Conservation (phyloP, 2,329 filamentous ascomycete genomes). For the Phialocephala sp. region DNA sequence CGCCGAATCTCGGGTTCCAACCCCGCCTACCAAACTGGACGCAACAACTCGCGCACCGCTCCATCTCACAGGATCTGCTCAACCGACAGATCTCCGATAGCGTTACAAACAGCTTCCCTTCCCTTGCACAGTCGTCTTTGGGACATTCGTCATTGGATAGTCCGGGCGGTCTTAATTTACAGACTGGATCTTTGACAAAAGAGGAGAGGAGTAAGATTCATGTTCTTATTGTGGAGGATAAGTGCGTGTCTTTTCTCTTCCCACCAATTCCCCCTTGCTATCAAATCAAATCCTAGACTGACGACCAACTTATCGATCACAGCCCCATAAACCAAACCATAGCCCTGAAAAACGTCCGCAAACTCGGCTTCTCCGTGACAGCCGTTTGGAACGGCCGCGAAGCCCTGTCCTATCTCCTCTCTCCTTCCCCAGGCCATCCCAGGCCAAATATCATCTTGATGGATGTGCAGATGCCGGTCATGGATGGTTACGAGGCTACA, state of each 20-base stretch:
- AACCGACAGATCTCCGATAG: slow-evolving; percentile 31
- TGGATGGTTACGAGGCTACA: slow-evolving; percentile 56
- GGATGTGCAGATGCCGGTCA: slow-evolving; percentile 61
- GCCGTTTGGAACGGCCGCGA: slow-evolving; percentile 39
- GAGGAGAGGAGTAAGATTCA: slow-evolving; percentile 30
- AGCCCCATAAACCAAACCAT: slow-evolving; percentile 39
- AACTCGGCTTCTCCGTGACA: slow-evolving; percentile 34
- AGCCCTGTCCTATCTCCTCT: slow-evolving; percentile 35
- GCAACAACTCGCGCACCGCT: slow-evolving; percentile 17
- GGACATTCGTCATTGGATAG: slow-evolving; percentile 11
- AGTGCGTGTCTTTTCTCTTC: slow-evolving; percentile 25
- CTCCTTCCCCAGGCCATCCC: slow-evolving; percentile 27
- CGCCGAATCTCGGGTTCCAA: slow-evolving; percentile 22
- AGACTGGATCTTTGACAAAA: not conserved
- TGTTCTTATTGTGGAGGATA: slow-evolving; percentile 37
- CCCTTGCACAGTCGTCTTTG: not conserved
- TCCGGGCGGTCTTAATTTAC: not conserved
- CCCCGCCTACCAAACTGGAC: slow-evolving; percentile 14
- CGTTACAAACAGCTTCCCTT: slow-evolving; percentile 16
- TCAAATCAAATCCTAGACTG: too few relatives aligned
- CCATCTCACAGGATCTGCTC: slow-evolving; percentile 25
- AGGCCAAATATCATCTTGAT: slow-evolving; percentile 40
- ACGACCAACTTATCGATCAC: not conserved
- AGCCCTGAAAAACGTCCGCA: slow-evolving; percentile 34
- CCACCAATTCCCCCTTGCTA: not conserved